Base-by-base conservation (phyloP, 2,329 filamentous ascomycete genomes). In the Didymella pinodella region DNA sequence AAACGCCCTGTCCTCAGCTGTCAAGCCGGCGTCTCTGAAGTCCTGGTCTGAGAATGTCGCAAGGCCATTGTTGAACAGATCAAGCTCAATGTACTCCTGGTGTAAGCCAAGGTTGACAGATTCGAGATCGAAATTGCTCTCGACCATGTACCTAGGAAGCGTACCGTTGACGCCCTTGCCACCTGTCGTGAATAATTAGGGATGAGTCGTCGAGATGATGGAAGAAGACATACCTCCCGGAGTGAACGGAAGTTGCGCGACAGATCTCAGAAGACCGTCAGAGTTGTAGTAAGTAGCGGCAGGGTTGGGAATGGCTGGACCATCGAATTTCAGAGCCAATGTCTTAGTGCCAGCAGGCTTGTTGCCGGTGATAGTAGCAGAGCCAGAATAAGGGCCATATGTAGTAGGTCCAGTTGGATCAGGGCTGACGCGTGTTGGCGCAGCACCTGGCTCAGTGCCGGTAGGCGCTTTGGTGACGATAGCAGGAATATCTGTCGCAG, bases 61-160 rank as follows among this genome's bases (percentile, higher is more conserved):
- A 2, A 95, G 82, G 11, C 89, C 91, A 71, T 90, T 87, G 74
- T 90, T 87, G 83, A 95, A 95, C 10, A 92, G 83, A 72, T 95
- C 91, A 1, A 94, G 82, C 78, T 95, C 91, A 53, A 94, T 92
- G 84, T 86, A 95, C 76, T 95, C 91, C 68, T 93, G 89, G 72
- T 94, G 93, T 0, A 94, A 80, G 8, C 85, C 90, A 11, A 94
- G 81, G 0, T 87, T 84, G 31, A 94, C 82, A 0, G 90, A 93
- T 73, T 94, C 84, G 73, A 89, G 95, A 75, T 95, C 92, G 71
- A 93, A 95, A 70, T 96, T 92, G 63, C 89, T 91, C 68, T 91
- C 84, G 0, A 91, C 88, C 59, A 89, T 87, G 76, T 94, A 94
- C 0, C 92, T 85, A 1, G 91, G 91, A 38, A 84, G 83, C 0